A percentile compares a stretch with the other conserved stretches of the same genome.
phyloP scores from a whole-genome alignment of 176 grass and related monocot species.

The Puya raimondii region DNA sequence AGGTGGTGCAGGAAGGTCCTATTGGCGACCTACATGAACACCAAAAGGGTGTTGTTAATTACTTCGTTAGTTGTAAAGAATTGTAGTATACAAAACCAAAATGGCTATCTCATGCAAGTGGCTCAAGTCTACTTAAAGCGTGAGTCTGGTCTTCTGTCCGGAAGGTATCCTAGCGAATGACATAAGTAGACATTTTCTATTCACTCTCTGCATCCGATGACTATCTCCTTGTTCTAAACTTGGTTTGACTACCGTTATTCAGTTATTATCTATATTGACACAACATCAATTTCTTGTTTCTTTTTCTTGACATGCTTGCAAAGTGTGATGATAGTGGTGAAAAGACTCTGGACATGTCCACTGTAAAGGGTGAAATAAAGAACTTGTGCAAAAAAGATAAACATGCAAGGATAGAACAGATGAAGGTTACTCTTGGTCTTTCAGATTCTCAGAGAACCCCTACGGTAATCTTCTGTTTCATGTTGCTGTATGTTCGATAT shows the following conservation, averaged over 20 bases:
- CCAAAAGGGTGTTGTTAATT: too few species aligned
- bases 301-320: constrained; percentile 9
- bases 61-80: too few species aligned
- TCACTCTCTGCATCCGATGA: not conserved
- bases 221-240: not conserved
- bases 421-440: constrained; percentile 84
- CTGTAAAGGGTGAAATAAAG: constrained; percentile 75
- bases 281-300: constrained; percentile 1
- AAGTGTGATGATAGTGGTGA: constrained; percentile 51
- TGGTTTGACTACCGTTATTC: not conserved
- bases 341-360: constrained; percentile 45
- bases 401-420: constrained; percentile 88
- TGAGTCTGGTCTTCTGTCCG: too few species aligned
- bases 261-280: not conserved
- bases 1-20: too few species aligned
- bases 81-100: too few species aligned
- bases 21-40: too few species aligned
- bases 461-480: constrained; percentile 38
- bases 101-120: too few species aligned
- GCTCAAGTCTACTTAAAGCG: too few species aligned
- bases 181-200: not conserved
- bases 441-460: constrained; percentile 97
- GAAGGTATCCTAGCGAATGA: too few species aligned
- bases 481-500: too few species aligned
- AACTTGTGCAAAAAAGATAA: constrained; percentile 92